Evolutionary conservation across 768 basidiomycete species (phyloP).

Genomic region (Lactarius quietus): DNA sequence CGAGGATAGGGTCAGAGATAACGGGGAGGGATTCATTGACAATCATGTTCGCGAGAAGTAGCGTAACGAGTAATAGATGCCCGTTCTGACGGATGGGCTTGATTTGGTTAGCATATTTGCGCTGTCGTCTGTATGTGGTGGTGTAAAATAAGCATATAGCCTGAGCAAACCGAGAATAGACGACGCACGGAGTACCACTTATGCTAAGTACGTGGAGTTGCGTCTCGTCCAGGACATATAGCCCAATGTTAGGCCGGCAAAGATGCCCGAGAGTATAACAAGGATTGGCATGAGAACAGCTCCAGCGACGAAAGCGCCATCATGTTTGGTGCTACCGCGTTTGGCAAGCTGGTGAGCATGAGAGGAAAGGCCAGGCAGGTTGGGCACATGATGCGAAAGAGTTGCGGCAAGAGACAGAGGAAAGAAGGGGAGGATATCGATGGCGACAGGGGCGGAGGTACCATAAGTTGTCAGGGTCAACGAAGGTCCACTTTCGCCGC

Average conservation of each 20-base stretch:
- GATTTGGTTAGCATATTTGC: constrained; percentile 78
- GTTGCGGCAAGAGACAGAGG: constrained; percentile 25
- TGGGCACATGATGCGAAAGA: constrained; percentile 26
- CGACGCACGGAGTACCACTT: constrained; percentile 73
- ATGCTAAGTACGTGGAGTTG: constrained; percentile 85
- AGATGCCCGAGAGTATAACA: constrained; percentile 77
- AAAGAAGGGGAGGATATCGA: constrained; percentile 19
- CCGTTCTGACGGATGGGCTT: constrained; percentile 83
- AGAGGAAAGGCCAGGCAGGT: constrained; percentile 5
- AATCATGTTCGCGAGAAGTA: constrained; percentile 87
- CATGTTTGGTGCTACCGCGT: constrained; percentile 30
- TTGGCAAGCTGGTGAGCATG: constrained; percentile 31
- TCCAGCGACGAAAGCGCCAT: constrained; percentile 39
- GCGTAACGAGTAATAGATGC: constrained; percentile 76
- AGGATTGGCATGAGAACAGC: constrained; percentile 75
- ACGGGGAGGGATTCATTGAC: constrained; percentile 86
- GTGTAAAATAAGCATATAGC: constrained; percentile 19
- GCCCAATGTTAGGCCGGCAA: constrained; percentile 89
- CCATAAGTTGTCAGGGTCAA: constrained; percentile 23
- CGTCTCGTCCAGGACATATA: constrained; percentile 94
- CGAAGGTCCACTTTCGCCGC: background rate
- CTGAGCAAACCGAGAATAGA: constrained; percentile 6
- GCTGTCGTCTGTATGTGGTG: constrained; percentile 79
- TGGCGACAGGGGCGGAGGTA: constrained; percentile 17
- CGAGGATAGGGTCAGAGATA: constrained; percentile 75